phyloP scores from a whole-genome alignment of 768 basidiomycete genomes.

The Podaxis mareebaensis region DNA sequence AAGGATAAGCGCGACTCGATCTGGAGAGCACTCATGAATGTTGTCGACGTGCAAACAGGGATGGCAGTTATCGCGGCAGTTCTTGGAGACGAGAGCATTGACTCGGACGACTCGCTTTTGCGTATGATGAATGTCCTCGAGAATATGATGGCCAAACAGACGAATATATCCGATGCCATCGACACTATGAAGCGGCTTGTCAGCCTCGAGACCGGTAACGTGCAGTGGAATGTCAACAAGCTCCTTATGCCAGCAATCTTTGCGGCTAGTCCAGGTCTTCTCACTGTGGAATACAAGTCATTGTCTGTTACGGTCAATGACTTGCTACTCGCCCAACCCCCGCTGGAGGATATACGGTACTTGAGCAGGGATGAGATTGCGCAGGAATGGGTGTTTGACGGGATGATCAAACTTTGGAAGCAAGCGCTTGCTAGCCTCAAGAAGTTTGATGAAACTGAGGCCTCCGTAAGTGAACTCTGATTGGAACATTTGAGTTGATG shows the following conservation, averaged over 20 bases:
- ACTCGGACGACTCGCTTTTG: conserved; percentile 42
- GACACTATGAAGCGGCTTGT: conserved; percentile 47
- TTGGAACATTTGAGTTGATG: conserved; percentile 8
- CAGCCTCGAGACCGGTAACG: conserved; percentile 30
- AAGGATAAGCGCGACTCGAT: conserved; percentile 35
- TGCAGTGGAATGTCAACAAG: conserved; percentile 40
- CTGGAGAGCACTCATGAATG: conserved; percentile 51
- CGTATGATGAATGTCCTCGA: conserved; percentile 52
- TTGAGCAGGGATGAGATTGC: conserved; percentile 59
- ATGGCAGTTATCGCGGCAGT: conserved; percentile 56
- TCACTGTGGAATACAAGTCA: conserved; percentile 26
- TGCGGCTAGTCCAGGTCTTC: conserved; percentile 24
- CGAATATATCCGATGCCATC: conserved; percentile 53
- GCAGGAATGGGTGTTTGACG: conserved; percentile 51
- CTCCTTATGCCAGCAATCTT: conserved; percentile 28
- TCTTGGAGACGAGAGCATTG: conserved; percentile 31
- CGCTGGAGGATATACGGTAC: conserved; percentile 54
- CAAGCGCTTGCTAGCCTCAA: conserved; percentile 43
- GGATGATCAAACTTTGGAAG: conserved; percentile 56
- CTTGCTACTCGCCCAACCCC: conserved; percentile 44
- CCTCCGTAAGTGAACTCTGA: conserved; percentile 48
- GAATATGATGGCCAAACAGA: conserved; percentile 54
- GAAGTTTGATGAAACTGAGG: conserved; percentile 41
- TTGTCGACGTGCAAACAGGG: conserved; percentile 53
- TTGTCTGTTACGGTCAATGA: conserved; percentile 13